Evolutionary conservation across 1,139 yeast species (phyloP).

Genomic region (Debaryomycetaceae sp.): DNA sequence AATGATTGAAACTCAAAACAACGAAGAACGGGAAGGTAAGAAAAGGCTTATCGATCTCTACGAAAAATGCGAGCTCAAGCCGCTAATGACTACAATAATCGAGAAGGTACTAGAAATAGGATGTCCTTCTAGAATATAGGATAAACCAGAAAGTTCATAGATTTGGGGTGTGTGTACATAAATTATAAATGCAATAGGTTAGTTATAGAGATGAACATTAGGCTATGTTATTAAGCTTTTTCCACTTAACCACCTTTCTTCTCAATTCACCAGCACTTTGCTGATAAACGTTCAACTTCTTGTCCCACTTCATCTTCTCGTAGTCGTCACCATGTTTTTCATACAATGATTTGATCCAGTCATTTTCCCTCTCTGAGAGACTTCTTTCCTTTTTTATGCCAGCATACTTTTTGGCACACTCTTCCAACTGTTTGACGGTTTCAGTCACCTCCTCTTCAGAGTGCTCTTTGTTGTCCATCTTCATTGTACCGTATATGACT

Average conservation of each 20-base stretch:
- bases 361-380: slow-evolving; percentile 70
- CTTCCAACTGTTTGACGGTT: slow-evolving; percentile 62
- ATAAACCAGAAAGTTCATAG: background rate
- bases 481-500: slow-evolving; percentile 68
- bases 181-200: slow-evolving; percentile 3
- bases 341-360: slow-evolving; percentile 64
- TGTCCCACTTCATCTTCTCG: slow-evolving; percentile 89
- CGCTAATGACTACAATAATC: slow-evolving; percentile 53
- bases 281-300: slow-evolving; percentile 76
- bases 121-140: slow-evolving; percentile 28
- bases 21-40: slow-evolving; percentile 13
- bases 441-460: slow-evolving; percentile 20
- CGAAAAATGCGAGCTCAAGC: slow-evolving; percentile 34
- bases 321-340: slow-evolving; percentile 86
- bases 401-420: slow-evolving; percentile 53
- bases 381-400: slow-evolving; percentile 47
- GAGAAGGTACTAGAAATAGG: slow-evolving; percentile 39
- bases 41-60: slow-evolving; percentile 34
- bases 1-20: slow-evolving; percentile 62
- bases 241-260: slow-evolving; percentile 67
- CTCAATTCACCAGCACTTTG: slow-evolving; percentile 82
- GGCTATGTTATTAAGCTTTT: slow-evolving; percentile 37
- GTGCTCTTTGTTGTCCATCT: slow-evolving; percentile 11
- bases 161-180: slow-evolving; percentile 2
- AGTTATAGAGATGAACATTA: slow-evolving; percentile 5